phyloP scores from a whole-genome alignment of 768 basidiomycete species.

The Russula sp. region DNA sequence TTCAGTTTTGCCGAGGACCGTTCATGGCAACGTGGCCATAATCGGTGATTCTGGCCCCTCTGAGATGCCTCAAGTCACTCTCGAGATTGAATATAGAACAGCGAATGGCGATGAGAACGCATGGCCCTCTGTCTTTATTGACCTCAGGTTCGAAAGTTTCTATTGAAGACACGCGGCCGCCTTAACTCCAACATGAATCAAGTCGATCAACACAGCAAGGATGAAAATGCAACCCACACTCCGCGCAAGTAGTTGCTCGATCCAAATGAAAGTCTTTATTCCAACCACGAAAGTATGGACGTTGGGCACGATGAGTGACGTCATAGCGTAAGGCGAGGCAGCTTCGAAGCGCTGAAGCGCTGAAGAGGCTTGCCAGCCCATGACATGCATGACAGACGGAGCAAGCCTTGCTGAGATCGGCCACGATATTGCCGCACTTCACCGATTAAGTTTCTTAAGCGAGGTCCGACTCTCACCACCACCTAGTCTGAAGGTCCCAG shows the following conservation, averaged over 20 bases:
- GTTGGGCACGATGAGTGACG: slow-evolving; percentile 2
- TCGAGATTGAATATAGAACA: not conserved
- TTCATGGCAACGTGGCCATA: not conserved
- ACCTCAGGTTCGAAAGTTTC: not conserved
- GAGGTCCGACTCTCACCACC: not conserved
- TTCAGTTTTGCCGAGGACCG: not conserved
- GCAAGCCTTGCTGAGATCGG: not conserved
- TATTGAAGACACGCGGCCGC: not conserved
- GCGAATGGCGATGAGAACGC: not conserved
- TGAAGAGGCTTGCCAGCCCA: not conserved
- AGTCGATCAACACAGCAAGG: too few species aligned
- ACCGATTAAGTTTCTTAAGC: not conserved
- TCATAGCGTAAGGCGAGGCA: not conserved
- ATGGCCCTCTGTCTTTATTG: not conserved
- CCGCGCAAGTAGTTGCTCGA: not conserved
- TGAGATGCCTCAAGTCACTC: not conserved
- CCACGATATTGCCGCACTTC: not conserved
- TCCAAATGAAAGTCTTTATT: not conserved
- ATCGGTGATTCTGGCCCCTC: not conserved
- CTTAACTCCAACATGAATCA: not conserved
- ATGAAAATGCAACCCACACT: not conserved
- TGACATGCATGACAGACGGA: not conserved
- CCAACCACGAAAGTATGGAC: not conserved
- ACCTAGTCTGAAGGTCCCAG: not conserved
- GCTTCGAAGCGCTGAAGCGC: not conserved